Base-by-base conservation (phyloP, 23 red algal species). In the Gracilaria domingensis region DNA sequence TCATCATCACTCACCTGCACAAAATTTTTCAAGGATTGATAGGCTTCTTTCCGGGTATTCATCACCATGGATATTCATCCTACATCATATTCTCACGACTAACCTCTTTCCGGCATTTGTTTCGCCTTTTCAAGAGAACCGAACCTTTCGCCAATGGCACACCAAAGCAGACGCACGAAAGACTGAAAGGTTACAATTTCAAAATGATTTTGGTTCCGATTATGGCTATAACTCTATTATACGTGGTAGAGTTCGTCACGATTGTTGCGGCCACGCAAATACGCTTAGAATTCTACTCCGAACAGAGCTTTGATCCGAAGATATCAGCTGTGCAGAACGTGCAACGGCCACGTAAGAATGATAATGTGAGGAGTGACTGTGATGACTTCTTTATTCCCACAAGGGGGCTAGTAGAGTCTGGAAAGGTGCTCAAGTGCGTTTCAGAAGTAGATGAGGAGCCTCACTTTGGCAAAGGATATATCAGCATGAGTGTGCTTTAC, bases 351-450 rank as follows among this genome's bases (percentile, higher is more conserved):
- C 62, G 13, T 67, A 33, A 25, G 1, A 2, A 34, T 12, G 62
- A 33, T 2, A 16, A 30, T 16, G 2, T 32, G 1, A 12, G 1
- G 13, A 32, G 24, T 25, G 24, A 67, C 24, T 67, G 62, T 32
- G 62, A 67, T 67, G 62, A 67, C 24, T 67, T 67, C 20, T 67
- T 67, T 21, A 21, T 67, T 2, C 20, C 62, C 9, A 67, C 62
- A 33, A 33, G 62, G 24, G 62, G 62, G 13, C 7, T 67, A 21
- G 32, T 32, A 1, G 62, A 67, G 20, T 67, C 62, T 67, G 62
- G 62, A 67, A 67, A 67, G 24, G 62, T 67, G 24, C 24, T 67
- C 13, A 67, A 67, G 17, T 67, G 62, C 20, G 62, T 67, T 32
- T n/a, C n/a, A n/a, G n/a, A n/a, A n/a, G n/a, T n/a, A n/a, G n/a